These are phyloP conservation scores for Kluyveromyces lactis DNA, from an alignment of 805 yeast genomes.

Conservation along the genomic window DNA sequence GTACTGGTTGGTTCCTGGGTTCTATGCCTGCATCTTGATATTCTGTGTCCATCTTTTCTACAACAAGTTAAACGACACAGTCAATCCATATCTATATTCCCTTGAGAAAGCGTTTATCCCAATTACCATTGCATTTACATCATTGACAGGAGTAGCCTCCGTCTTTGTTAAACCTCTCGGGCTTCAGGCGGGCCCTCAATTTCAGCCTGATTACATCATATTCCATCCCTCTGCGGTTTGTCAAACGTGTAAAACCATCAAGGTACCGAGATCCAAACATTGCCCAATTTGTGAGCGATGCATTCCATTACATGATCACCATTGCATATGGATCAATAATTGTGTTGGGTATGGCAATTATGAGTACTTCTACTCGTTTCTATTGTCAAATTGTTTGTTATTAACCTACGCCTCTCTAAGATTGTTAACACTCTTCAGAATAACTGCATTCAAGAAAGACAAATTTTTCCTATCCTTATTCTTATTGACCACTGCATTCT, in stretches of 20 bases:
- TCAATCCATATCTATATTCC: slow-evolving; percentile 7
- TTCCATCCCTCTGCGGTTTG: slow-evolving; percentile 45
- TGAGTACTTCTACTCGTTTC: slow-evolving; percentile 49
- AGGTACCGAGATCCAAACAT: slow-evolving; percentile 71
- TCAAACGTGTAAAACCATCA: slow-evolving; percentile 48
- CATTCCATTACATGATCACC: slow-evolving; percentile 61
- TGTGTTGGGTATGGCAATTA: slow-evolving; percentile 67
- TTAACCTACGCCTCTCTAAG: slow-evolving; percentile 37
- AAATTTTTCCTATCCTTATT: slow-evolving; percentile 31
- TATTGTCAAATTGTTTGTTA: slow-evolving; percentile 40
- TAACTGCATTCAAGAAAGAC: slow-evolving; percentile 8
- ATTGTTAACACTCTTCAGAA: slow-evolving; percentile 8
- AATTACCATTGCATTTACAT: slow-evolving; percentile 10
- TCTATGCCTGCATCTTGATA: slow-evolving; percentile 19
- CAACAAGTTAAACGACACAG: slow-evolving; percentile 10
- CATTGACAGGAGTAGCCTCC: slow-evolving; percentile 15
- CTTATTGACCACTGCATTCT: slow-evolving; percentile 37
- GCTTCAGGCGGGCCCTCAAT: slow-evolving; percentile 9
- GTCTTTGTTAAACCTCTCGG: background rate
- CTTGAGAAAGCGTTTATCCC: slow-evolving; percentile 22
- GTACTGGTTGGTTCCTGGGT: slow-evolving; percentile 22
- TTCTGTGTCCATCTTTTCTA: slow-evolving; percentile 15
- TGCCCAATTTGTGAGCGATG: slow-evolving; percentile 63
- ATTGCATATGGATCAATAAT: slow-evolving; percentile 64
- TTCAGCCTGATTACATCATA: slow-evolving; percentile 42